These are phyloP conservation scores for Fistulifera pelliculosa DNA, from an alignment of 108 stramenopile genomes.

Conservation along the genomic window DNA sequence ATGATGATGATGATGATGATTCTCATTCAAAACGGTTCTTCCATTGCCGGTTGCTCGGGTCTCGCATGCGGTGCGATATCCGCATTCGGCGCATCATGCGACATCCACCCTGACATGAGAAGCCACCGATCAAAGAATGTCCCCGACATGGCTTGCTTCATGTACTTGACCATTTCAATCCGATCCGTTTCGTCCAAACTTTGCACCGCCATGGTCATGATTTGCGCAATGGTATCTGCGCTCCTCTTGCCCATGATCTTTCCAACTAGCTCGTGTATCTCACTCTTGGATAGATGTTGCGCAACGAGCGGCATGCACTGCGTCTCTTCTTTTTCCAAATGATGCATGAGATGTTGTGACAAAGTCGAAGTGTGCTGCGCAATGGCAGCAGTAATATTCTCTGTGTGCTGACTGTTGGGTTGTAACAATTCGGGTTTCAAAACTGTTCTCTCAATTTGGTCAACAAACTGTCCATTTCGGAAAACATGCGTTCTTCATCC, in stretches of 20 bases:
- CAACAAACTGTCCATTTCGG: conserved; percentile 56
- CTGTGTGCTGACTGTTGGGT: conserved; percentile 7
- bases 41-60: background rate
- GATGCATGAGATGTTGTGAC: conserved; percentile 58
- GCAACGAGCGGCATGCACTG: conserved; percentile 83
- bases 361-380: conserved; percentile 39
- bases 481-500: conserved; percentile 86
- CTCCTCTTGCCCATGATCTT: conserved; percentile 85
- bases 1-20: too few species aligned
- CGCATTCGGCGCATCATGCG: conserved; percentile 1
- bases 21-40: too few species aligned
- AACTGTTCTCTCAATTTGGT: conserved; percentile 41
- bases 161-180: conserved; percentile 79
- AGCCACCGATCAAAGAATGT: conserved; percentile 90
- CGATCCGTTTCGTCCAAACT: conserved; percentile 65
- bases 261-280: conserved; percentile 82
- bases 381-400: conserved; percentile 27
- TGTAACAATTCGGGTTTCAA: background rate
- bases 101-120: conserved; percentile 70
- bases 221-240: conserved; percentile 74
- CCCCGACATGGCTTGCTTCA: conserved; percentile 86
- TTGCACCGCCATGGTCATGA: conserved; percentile 89
- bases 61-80: background rate
- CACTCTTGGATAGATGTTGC: conserved; percentile 66
- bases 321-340: conserved; percentile 83